These are phyloP conservation scores for Tulasnella sp. DNA, from an alignment of 768 basidiomycete species.

Conservation along the genomic window DNA sequence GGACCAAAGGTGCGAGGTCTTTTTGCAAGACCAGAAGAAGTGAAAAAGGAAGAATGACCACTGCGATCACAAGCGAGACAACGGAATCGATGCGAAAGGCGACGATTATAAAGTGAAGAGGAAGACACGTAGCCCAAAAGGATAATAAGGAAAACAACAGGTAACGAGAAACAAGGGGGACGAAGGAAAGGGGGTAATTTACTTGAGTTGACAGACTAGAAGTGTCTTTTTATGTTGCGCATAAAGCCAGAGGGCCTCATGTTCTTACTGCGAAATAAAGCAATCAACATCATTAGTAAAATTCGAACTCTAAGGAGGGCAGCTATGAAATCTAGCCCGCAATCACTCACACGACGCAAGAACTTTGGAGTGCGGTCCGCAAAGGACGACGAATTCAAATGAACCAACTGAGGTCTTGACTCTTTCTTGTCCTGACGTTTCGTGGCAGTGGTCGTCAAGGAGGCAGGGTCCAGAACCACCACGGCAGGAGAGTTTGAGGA, in stretches of 20 bases:
- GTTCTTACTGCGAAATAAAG: background rate
- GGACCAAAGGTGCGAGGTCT: background rate
- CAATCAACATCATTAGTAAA: background rate
- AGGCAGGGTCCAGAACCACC: background rate
- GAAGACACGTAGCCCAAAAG: background rate
- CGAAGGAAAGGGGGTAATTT: background rate
- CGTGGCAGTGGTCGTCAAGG: background rate
- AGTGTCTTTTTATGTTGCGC: background rate
- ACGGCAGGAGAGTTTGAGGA: background rate
- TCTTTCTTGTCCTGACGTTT: background rate
- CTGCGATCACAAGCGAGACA: background rate
- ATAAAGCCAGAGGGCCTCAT: background rate
- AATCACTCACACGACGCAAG: slow-evolving; percentile 2
- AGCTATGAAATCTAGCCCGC: background rate
- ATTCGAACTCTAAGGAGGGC: background rate
- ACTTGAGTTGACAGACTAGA: background rate
- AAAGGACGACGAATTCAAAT: background rate
- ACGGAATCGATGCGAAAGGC: background rate
- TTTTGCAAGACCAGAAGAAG: background rate
- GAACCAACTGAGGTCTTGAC: background rate
- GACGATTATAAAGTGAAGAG: no score
- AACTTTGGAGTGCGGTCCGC: background rate
- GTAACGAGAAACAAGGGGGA: background rate
- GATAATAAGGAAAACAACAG: background rate
- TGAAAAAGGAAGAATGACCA: background rate